phyloP scores from a whole-genome alignment of 2,329 filamentous ascomycete genomes.

The Xylariomycetidae sp. region DNA sequence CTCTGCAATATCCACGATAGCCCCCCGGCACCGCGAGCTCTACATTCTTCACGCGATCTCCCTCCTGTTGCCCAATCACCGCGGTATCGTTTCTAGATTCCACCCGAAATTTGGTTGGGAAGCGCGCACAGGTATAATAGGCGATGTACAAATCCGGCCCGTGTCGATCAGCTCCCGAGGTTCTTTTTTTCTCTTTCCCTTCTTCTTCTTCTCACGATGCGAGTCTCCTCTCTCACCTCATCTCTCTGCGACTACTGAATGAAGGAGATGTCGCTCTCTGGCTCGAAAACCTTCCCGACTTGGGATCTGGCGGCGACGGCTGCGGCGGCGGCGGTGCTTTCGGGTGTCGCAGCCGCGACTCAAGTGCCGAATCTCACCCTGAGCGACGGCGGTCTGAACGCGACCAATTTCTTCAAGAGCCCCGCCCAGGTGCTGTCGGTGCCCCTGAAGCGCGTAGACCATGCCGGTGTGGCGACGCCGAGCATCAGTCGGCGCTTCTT shows the following conservation, averaged over 20 bases:
- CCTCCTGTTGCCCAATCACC: conserved; percentile 7
- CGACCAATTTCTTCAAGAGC: conserved; percentile 11
- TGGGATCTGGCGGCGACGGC: neutral
- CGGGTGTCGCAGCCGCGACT: neutral
- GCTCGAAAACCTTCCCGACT: neutral
- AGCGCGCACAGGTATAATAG: too few relatives aligned
- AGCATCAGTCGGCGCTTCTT: conserved; percentile 23
- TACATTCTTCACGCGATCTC: conserved; percentile 17
- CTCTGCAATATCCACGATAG: conserved; percentile 2
- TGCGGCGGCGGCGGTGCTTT: neutral
- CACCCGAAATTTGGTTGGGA: conserved; percentile 5
- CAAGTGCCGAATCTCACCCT: neutral
- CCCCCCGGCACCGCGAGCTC: conserved; percentile 8
- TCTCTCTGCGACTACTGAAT: neutral
- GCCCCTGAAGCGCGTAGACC: conserved; percentile 23
- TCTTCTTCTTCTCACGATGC: neutral
- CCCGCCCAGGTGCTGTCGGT: conserved; percentile 18
- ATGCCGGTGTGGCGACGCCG: conserved; percentile 18
- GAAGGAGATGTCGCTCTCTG: neutral
- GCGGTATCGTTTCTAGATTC: conserved; percentile 13
- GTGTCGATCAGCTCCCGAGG: conserved; percentile 4
- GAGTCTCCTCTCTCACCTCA: neutral
- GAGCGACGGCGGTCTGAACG: conserved; percentile 1
- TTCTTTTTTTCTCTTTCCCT: neutral
- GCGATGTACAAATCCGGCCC: neutral